Evolutionary conservation across 768 basidiomycete species (phyloP).

Genomic region (Phaffia tasmanica): DNA sequence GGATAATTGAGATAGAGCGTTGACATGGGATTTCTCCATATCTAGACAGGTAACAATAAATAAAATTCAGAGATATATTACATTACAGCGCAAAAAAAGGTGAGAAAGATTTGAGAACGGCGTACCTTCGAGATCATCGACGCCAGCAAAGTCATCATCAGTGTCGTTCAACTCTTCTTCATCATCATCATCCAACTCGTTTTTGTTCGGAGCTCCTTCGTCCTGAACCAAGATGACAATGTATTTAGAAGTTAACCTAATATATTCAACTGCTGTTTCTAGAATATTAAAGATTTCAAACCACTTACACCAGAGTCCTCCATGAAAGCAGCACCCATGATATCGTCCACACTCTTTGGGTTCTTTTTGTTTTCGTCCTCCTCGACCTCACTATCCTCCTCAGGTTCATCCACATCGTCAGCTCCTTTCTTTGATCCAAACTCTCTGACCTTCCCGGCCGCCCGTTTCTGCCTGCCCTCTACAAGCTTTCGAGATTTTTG

Average conservation of each 20-base stretch:
- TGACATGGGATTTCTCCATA: conserved; percentile 61
- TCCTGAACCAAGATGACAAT: neutral
- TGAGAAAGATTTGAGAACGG: neutral
- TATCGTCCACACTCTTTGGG: conserved; percentile 54
- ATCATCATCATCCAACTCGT: conserved; percentile 33
- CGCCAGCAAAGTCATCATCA: conserved; percentile 58
- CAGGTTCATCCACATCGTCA: conserved; percentile 12
- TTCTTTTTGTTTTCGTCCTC: conserved; percentile 11
- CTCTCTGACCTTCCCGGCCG: conserved; percentile 38
- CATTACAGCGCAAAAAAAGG: neutral
- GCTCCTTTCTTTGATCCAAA: conserved; percentile 11
- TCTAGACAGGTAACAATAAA: conserved; percentile 40
- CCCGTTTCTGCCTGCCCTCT: conserved; percentile 45
- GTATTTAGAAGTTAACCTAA: neutral
- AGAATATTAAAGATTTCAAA: neutral
- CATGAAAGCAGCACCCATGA: conserved; percentile 64
- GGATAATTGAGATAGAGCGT: conserved; percentile 74
- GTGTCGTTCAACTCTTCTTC: conserved; percentile 37
- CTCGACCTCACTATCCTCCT: neutral
- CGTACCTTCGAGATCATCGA: conserved; percentile 64
- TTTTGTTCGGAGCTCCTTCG: conserved; percentile 26
- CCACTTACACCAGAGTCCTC: conserved; percentile 46
- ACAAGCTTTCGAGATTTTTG: conserved; percentile 64
- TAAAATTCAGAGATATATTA: neutral
- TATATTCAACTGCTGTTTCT: neutral